Evolutionary conservation across 2,329 filamentous ascomycete species (phyloP).

Genomic region (Exserohilum rostratum): DNA sequence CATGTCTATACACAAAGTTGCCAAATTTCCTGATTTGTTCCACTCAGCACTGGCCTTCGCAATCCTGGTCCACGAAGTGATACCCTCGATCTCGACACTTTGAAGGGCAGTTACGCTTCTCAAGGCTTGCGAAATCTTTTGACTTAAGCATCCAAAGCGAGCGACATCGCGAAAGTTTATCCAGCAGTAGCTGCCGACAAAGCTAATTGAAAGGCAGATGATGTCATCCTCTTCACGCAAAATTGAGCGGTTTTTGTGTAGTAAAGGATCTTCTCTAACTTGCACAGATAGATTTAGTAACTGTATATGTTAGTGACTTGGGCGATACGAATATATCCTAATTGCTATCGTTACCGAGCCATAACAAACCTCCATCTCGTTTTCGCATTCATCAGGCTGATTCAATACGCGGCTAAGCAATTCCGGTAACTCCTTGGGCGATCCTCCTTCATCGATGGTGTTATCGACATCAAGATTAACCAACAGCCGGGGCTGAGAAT

Average conservation of each 20-base stretch:
- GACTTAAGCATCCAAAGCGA: neutral
- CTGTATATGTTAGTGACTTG: neutral
- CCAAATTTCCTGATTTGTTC: neutral
- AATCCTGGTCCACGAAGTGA: neutral
- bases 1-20: neutral
- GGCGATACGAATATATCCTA: neutral
- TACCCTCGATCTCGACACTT: neutral
- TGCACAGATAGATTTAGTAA: neutral
- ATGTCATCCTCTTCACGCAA: neutral
- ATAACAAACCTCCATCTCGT: neutral
- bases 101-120: neutral
- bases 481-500: no score
- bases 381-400: neutral
- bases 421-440: neutral
- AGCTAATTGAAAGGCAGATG: neutral
- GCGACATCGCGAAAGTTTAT: neutral
- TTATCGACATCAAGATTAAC: neutral
- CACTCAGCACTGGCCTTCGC: neutral
- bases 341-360: neutral
- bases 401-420: neutral
- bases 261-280: neutral
- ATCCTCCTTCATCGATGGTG: neutral
- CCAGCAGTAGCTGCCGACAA: neutral
- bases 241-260: neutral
- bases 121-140: neutral